Evolutionary conservation across 176 grass and related monocot species (phyloP).

Genomic region (Canna indica): DNA sequence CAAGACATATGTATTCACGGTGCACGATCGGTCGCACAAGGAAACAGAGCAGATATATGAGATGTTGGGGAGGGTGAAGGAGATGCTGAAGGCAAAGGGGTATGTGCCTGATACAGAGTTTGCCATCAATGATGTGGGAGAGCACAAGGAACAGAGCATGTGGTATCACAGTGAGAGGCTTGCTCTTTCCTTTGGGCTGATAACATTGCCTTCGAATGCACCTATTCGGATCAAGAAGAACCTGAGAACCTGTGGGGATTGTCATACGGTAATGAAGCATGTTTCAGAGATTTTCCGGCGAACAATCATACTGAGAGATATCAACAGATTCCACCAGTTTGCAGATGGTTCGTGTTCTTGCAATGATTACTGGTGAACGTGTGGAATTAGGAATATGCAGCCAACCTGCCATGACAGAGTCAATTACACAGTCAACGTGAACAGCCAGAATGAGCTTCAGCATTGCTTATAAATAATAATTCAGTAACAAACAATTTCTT

Average conservation of each 20-base stretch:
- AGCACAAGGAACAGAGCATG: slow-evolving; percentile 21
- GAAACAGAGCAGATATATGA: slow-evolving; percentile 8
- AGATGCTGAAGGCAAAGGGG: slow-evolving; percentile 19
- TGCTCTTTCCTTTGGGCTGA: slow-evolving; percentile 18
- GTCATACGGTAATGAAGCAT: slow-evolving; percentile 23
- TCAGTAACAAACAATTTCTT: neutral
- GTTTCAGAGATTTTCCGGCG: slow-evolving; percentile 8
- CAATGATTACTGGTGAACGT: slow-evolving; percentile 18
- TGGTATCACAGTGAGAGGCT: slow-evolving; percentile 29
- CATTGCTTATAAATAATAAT: neutral
- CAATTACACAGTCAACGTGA: neutral
- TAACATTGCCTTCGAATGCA: slow-evolving; percentile 7
- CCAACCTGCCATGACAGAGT: neutral
- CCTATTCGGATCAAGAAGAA: slow-evolving; percentile 28
- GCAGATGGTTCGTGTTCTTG: slow-evolving; percentile 21
- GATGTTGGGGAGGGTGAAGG: slow-evolving; percentile 14
- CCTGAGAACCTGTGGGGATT: slow-evolving; percentile 26
- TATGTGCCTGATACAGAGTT: slow-evolving; percentile 9
- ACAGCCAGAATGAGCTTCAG: neutral
- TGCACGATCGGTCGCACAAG: slow-evolving; percentile 11
- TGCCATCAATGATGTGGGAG: slow-evolving; percentile 19
- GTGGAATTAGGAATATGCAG: neutral
- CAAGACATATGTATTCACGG: slow-evolving; percentile 19
- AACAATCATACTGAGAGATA: slow-evolving; percentile 20
- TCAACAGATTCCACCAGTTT: slow-evolving; percentile 19